Conservation (phyloP, 805 yeast species). For the Hanseniaspora pseudoguilliermondii region DNA sequence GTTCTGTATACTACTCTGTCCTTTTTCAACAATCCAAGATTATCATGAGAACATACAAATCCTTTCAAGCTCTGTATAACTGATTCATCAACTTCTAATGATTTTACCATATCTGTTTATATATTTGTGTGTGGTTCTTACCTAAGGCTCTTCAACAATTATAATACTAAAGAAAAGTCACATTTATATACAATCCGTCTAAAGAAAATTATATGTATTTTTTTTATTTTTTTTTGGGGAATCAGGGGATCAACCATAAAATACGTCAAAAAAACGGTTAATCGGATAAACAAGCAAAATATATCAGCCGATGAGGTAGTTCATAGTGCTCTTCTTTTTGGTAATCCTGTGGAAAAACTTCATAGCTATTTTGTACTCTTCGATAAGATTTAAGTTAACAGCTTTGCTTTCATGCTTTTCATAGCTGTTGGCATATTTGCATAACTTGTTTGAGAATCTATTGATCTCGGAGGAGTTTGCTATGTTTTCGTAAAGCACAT, state of each 20-base stretch:
- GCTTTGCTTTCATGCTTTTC: neutral
- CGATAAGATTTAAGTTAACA: neutral
- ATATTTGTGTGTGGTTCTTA: neutral
- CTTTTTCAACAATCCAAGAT: conserved; percentile 27
- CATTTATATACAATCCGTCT: too few relatives aligned
- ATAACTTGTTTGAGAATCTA: neutral
- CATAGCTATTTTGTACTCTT: neutral
- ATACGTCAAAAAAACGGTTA: too few relatives aligned
- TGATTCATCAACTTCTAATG: conserved; percentile 31
- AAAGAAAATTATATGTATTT: too few relatives aligned
- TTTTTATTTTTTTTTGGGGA: too few relatives aligned
- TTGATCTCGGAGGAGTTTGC: neutral
- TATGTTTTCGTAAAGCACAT: conserved; percentile 12
- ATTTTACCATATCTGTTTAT: conserved; percentile 20
- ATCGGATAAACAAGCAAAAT: neutral
- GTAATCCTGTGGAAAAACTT: neutral
- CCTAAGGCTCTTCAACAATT: too few relatives aligned
- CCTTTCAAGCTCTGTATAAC: conserved; percentile 30
- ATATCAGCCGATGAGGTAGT: neutral
- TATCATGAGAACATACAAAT: conserved; percentile 29
- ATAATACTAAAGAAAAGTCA: too few relatives aligned
- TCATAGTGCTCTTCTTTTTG: neutral
- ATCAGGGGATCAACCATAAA: too few relatives aligned
- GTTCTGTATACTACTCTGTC: conserved; percentile 31
- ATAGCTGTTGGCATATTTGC: neutral